phyloP scores from a whole-genome alignment of 2,329 filamentous ascomycete genomes.

The Beauveria brongniartii region DNA sequence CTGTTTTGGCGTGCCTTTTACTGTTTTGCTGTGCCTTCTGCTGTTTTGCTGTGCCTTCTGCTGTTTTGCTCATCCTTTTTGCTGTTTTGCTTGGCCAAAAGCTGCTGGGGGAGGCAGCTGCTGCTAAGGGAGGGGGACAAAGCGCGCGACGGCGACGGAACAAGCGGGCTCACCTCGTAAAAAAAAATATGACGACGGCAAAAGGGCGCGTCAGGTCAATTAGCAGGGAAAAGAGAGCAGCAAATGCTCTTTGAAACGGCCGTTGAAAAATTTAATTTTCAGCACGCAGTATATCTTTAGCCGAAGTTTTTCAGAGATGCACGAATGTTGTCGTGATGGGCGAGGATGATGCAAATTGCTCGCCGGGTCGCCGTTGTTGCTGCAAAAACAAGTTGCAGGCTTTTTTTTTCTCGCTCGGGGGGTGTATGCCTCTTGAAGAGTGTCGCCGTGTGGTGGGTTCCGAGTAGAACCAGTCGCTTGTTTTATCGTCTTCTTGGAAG shows the following conservation, averaged over 20 bases:
- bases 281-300: not conserved
- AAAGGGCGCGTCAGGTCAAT: conserved; percentile 4
- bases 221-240: not conserved
- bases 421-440: not conserved
- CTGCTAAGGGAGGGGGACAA: not conserved
- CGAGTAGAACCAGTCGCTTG: not conserved
- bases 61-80: no score
- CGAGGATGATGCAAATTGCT: not conserved
- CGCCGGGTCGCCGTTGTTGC: conserved; percentile 2
- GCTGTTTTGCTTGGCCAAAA: no score
- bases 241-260: not conserved
- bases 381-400: not conserved
- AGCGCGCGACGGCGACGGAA: not conserved
- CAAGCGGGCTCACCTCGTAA: not conserved
- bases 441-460: not conserved
- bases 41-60: no score
- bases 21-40: no score
- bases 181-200: conserved; percentile 2
- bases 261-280: not conserved
- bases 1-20: no score
- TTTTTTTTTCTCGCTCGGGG: not conserved
- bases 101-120: not conserved
- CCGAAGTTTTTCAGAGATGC: not conserved
- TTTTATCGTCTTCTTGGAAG: not conserved
- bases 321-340: not conserved